Base-by-base conservation (phyloP, 805 yeast genomes). In the Schizosaccharomyces osmophilus region DNA sequence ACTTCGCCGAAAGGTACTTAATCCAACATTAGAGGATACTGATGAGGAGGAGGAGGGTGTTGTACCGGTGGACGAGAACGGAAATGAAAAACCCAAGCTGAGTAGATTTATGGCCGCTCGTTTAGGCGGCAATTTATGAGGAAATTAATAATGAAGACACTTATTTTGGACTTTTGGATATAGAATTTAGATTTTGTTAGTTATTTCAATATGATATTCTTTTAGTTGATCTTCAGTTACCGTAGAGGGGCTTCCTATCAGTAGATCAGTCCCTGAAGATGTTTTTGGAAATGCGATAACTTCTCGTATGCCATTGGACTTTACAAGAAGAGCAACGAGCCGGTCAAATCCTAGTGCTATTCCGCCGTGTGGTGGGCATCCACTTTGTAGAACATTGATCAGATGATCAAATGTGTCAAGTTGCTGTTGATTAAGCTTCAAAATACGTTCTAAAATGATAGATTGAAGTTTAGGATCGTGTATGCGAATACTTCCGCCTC, bases 321-420 rank as follows among this genome's bases (percentile, higher is more conserved):
- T 93, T n/a, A 83, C 71, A 41, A 90, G 69, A 90, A 90, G 87
- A 0, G 98, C 93, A 67, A 94, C 82, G 75, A 93, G 74, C 64
- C 99, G 75, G 70, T 93, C 99, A 66, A 93, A 85, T 0, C 98
- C 99, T 43, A 93, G 75, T 0, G 98, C 99, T 48, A 93, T 75
- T 0, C 99, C 99, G 1, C 97, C 96, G 72, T 93, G 99, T 0
- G 99, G 99, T 0, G 99, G 99, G 68, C 97, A 87, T 0, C 98
- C 98, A 73, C 85, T 80, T 29, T 79, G 80, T 62, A 93, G 79
- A 0, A 96, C 96, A 51, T 76, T 74, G 41, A 93, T 74, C 51
- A 93, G 74, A 72, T 93, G 99, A 0, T 95, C 95, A 73, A 93
- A 93, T 8, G 87, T 73, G 43, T 70, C 68, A 57, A 82, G 77